Evolutionary conservation across 768 basidiomycete genomes (phyloP).

Genomic region (Mycena latifolia): DNA sequence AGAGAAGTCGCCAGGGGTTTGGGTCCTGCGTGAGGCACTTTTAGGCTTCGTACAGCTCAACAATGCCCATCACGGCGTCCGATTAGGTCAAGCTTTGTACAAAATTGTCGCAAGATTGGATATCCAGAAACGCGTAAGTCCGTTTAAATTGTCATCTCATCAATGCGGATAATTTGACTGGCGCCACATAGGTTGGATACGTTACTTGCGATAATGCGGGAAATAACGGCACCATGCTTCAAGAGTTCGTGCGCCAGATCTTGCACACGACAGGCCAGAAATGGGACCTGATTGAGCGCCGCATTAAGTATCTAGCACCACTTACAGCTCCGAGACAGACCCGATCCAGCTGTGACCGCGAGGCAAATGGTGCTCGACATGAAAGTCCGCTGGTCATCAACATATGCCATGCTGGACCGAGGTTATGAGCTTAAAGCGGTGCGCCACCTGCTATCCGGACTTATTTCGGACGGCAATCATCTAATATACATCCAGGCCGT

Average conservation of each 20-base stretch:
- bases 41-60: constrained; percentile 17
- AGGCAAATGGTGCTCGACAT: constrained; percentile 40
- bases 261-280: background rate
- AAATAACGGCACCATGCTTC: constrained; percentile 20
- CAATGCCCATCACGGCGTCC: constrained; percentile 22
- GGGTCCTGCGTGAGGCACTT: constrained; percentile 45
- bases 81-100: constrained; percentile 19
- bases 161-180: background rate
- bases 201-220: constrained; percentile 21
- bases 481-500: constrained; percentile 4
- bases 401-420: constrained; percentile 41
- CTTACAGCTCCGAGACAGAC: constrained; percentile 27
- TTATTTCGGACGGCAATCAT: too few relatives aligned
- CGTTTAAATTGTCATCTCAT: too few relatives aligned
- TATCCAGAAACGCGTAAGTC: constrained; percentile 45
- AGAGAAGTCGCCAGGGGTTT: constrained; percentile 39
- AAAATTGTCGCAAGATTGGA: constrained; percentile 42
- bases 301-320: constrained; percentile 1
- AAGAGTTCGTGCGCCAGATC: constrained; percentile 20
- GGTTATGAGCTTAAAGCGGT: constrained; percentile 37
- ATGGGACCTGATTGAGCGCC: constrained; percentile 17
- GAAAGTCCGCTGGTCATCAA: constrained; percentile 44
- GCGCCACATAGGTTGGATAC: constrained; percentile 11
- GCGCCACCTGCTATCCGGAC: background rate
- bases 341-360: background rate